Evolutionary conservation across 129 eudicot species (phyloP), one percentile per base, ranked within the genome.

Genomic region (Helichrysum umbraculigerum): DNA sequence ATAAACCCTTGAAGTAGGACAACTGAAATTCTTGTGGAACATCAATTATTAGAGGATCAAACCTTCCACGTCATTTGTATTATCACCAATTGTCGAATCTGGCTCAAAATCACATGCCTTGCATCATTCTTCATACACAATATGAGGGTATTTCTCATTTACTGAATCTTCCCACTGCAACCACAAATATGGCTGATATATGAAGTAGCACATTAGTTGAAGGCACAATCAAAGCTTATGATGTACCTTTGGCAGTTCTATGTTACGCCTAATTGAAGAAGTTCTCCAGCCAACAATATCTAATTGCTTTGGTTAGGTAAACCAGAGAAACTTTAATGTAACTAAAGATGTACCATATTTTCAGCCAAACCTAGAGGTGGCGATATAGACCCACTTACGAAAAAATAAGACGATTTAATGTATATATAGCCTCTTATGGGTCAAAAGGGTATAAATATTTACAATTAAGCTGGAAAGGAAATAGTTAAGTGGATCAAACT

Each of bases 281-380:
- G 99, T 94, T 83, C 99, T 86, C 99, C 99, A 94, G 56, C 99
- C 99, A 57, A 94, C 99, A 59, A 94, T 91, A 84, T 94, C 99
- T 94, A 80, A 66, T 58, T 60, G n/a, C 34, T 30, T 78, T 63
- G 21, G 47, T 56, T 76, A 66, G 71, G 84, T 70, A 75, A 79
- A 87, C 34, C 62, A 62, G 29, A 37, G 16, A 32, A 65, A 80
- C 25, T 6, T 66, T 39, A 19, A 68, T 61, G 32, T 47, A 47
- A 66, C 65, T 41, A 21, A 58, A 28, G 29, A 66, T 21, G n/a
- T 32, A 34, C 39, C 12, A 57, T 44, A 80, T 71, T 77, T 68
- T 67, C 17, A 52, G 73, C 62, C 28, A 20, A 12, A 57, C 29
- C 12, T 20, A 64, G 25, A 50, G 64, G 22, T 52, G 39, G 28